Evolutionary conservation across 129 eudicot species (phyloP), one percentile per base, ranked within the genome.

Genomic region (Mikania micrantha): DNA sequence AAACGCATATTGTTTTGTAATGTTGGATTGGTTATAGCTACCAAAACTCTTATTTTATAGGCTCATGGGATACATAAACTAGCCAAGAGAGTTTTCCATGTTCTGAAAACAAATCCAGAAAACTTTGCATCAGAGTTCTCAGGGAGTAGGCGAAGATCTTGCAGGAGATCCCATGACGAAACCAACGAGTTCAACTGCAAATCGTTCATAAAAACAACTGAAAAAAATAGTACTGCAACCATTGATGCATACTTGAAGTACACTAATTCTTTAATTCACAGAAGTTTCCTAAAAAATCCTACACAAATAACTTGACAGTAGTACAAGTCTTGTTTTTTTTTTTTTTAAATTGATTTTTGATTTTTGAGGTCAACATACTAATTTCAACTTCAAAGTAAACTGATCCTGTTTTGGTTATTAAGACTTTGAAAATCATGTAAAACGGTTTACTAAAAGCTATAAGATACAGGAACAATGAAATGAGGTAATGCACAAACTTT

Each of bases 31-130:
- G 16, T 8, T 13, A 0, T 76, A 17, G 35, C 20, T 22, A 24
- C 1, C 21, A 36, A 61, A 29, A 22, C 21, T 47, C 45, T 38
- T 31, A 66, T 68, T 5, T 61, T 69, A 42, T 78, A 91, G 98
- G 98, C 95, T 58, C 98, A 92, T 70, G 88, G 86, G 17, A 80
- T 93, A 61, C 74, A 84, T 64, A 92, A 88, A 45, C 68, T 86
- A 69, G 88, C 95, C 1, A 83, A 82, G 79, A 84, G 85, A 76
- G 85, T 88, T 40, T 93, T 93, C 53, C 77, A 86, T 64, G 91
- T 77, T 31, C 79, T 93, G 16, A 82, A 70, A 76, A 83, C 80
- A 27, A 86, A 84, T 79, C 98, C 96, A 10, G 83, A 80, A 53
- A 86, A 80, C 73, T 86, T 93, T 9, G 89, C 67, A 54, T 66